Base-by-base conservation (phyloP, 768 basidiomycete species). In the Suillus placidus region DNA sequence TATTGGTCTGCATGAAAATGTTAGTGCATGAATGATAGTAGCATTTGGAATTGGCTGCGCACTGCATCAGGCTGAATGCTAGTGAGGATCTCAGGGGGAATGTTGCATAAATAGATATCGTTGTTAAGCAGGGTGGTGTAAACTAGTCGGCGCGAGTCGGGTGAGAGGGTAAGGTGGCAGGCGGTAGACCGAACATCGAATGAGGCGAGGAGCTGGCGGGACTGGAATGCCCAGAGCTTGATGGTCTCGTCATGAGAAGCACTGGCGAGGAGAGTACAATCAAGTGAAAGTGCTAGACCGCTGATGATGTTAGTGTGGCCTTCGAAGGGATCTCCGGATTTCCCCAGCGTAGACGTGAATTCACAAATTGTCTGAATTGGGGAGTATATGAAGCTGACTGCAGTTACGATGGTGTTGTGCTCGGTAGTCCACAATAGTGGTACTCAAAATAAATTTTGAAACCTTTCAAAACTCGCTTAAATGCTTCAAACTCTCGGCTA, bases 241-340 rank as follows among this genome's bases (percentile, higher is more conserved):
- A 69, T 26, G n/a, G 68, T 69, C 1, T 52, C 16, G 20, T 69
- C 68, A 2, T 18, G 1, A 6, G 68, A 61, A 20, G 68, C 58
- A 18, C 68, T 66, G 4, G 54, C 64, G 20, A 69, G 40, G n/a
- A 37, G 38, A 14, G 26, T 10, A 16, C 63, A 40, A 38, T 69
- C 54, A 2, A 62, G 45, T 20, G 66, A 64, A 49, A 65, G 55
- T 20, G 49, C 49, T 30, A 51, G 23, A 51, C 13, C 6, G 8
- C 5, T 20, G 23, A 51, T 51, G 23, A 3, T 26, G 0, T 26
- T 14, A 6, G 13, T 26, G 23, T 26, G 13, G 1, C 23, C 49
- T 26, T 51, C 1, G 13, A 51, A 51, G 23, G 23, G 13, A 4
- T 2, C 6, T 51, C 49, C 49, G 13, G 13, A 13, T 2, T 3